Percentiles rank a stretch among this genome's conserved stretches.
Conservation (phyloP, 805 yeast species). For the Suhomyces sp. region DNA sequence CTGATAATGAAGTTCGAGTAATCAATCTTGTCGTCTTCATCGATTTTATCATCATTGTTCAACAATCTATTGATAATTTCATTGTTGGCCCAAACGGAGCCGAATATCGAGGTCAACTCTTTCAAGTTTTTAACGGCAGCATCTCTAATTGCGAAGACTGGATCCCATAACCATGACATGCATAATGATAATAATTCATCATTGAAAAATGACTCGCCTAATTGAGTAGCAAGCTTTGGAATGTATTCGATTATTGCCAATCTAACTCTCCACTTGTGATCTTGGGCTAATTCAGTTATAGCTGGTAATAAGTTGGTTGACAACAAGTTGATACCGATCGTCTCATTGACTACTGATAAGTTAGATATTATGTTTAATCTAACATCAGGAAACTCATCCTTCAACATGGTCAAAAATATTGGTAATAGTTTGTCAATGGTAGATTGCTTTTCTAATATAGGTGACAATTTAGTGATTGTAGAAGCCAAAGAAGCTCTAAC, state of each 20-base stretch:
- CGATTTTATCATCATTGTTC: constrained; percentile 24
- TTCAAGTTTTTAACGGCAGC: constrained; percentile 88
- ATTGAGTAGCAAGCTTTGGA: constrained; percentile 89
- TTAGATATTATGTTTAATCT: constrained; percentile 91
- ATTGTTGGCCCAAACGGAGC: constrained; percentile 86
- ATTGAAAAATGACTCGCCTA: constrained; percentile 91
- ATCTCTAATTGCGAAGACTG: constrained; percentile 91
- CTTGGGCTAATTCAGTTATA: constrained; percentile 92
- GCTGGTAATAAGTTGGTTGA: constrained; percentile 92
- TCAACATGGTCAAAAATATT: constrained; percentile 85
- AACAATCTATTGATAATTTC: constrained; percentile 80
- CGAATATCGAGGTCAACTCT: constrained; percentile 81
- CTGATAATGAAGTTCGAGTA: constrained; percentile 83
- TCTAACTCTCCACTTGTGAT: constrained; percentile 96
- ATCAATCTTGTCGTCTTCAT: constrained; percentile 36
- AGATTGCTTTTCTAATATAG: constrained; percentile 77
- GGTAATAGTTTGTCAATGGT: constrained; percentile 84
- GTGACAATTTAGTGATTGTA: constrained; percentile 82
- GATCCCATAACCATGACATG: constrained; percentile 98
- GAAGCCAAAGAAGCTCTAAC: constrained; percentile 92
- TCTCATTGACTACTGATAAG: constrained; percentile 87
- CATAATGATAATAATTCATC: constrained; percentile 87
- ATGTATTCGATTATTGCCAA: constrained; percentile 95
- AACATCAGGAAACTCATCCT: constrained; percentile 96
- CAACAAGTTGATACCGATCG: constrained; percentile 84